These are phyloP conservation scores for Theileria annulata DNA, from an alignment of 169 alveolate species.

Conservation along the genomic window DNA sequence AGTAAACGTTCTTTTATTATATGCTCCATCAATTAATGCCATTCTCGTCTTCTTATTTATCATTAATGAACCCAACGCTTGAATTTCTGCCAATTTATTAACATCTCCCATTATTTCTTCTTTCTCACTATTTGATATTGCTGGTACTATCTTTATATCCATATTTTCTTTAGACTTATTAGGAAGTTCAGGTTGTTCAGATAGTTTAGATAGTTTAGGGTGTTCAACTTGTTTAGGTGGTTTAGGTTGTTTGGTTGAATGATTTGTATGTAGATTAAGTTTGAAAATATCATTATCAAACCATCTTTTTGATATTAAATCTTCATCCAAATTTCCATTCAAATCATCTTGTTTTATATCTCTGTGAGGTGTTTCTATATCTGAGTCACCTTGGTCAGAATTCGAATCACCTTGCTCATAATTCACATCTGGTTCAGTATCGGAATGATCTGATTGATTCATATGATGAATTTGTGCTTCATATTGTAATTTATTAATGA, in stretches of 20 bases:
- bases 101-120: conserved; percentile 41
- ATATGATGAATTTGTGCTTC: conserved; percentile 41
- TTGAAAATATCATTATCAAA: conserved; percentile 72
- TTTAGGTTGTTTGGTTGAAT: background rate
- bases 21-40: conserved; percentile 92
- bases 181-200: conserved; percentile 1
- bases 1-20: conserved; percentile 91
- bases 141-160: conserved; percentile 44
- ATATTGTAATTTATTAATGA: conserved; percentile 38
- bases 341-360: no score
- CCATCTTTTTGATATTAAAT: conserved; percentile 49
- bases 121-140: conserved; percentile 45
- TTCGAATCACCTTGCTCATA: conserved; percentile 9
- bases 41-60: conserved; percentile 88
- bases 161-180: conserved; percentile 27
- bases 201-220: conserved; percentile 3
- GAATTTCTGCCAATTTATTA: conserved; percentile 45
- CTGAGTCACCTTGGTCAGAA: conserved; percentile 23
- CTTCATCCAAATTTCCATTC: background rate
- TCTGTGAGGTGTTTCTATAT: background rate
- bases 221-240: background rate
- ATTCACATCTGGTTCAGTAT: background rate
- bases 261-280: conserved; percentile 6
- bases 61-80: conserved; percentile 64
- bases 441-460: conserved; percentile 10